Evolutionary conservation across 108 stramenopile species (phyloP), one percentile per base, ranked within the genome.

Genomic region (Cyclotella atomus): DNA sequence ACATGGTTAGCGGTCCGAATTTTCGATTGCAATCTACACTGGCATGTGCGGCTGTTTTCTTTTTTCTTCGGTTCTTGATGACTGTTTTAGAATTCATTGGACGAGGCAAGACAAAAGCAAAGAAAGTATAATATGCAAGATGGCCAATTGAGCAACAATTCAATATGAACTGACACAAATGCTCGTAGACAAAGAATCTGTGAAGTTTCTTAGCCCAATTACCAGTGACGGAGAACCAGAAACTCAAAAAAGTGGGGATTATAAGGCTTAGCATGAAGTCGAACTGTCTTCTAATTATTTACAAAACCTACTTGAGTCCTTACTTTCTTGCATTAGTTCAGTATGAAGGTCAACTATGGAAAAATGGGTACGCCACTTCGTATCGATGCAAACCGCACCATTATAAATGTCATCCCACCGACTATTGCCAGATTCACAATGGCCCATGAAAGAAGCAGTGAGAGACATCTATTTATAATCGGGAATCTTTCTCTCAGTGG

Each of bases 401-500:
- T 46, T 15, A 30, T 50, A 52, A 44, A 67, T 35, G 77, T 71
- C 24, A 68, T 27, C 20, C 64, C 47, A 29, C 77, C 65, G 36
- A 67, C 65, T 14, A 67, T 66, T 7, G 59, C 65, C 10, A 83
- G 25, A 62, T 83, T 83, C 24, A 67, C 43, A 27, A 66, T 21
- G 8, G 68, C 0, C 71, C 71, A 83, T 27, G 73, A 54, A 38
- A 54, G 19, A 6, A 83, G 12, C 14, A 83, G 47, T 5, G 77
- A 61, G 7, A 52, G 32, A 0, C 41, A 44, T 68, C 77, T 25
- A 50, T 83, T 83, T 12, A 83, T n/a, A 23, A 83, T 74, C 43
- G 82, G 82, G 46, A 47, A 83, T 44, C 69, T 73, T 50, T 68
- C 55, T 19, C 77, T 36, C 59, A 83, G 34, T 36, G 82, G 82